Percentiles rank a stretch among this genome's conserved stretches.
phyloP scores from a whole-genome alignment of 306 rosid species.

The Delonix regia region DNA sequence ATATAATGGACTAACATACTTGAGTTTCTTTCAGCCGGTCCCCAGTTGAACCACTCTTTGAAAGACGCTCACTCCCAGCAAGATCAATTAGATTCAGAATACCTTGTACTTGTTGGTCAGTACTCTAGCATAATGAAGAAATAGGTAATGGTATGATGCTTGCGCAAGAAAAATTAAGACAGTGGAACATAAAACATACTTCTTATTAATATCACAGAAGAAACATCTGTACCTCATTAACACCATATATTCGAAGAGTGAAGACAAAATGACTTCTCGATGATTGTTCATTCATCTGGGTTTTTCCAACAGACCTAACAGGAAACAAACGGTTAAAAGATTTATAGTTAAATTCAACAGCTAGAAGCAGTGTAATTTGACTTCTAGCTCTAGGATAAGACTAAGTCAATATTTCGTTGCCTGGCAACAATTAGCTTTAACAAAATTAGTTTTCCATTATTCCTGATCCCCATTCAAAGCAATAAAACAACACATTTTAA shows the following conservation, averaged over 20 bases:
- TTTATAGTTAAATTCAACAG: constrained; percentile 19
- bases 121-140: constrained; percentile 61
- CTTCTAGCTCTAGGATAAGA: background rate
- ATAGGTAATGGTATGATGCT: constrained; percentile 8
- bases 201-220: constrained; percentile 21
- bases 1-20: constrained; percentile 48
- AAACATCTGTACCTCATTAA: constrained; percentile 76
- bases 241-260: constrained; percentile 90
- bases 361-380: background rate
- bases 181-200: background rate
- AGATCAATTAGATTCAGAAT: constrained; percentile 93
- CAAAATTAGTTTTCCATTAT: background rate
- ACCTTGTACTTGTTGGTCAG: constrained; percentile 98
- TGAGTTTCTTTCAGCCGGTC: constrained; percentile 96
- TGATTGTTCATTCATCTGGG: constrained; percentile 97
- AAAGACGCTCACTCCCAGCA: constrained; percentile 98
- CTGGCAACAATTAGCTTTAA: background rate
- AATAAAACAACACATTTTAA: background rate
- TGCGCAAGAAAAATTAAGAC: constrained; percentile 7
- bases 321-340: constrained; percentile 24
- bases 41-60: constrained; percentile 95
- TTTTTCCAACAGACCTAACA: constrained; percentile 89
- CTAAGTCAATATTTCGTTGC: background rate
- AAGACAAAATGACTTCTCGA: constrained; percentile 98
- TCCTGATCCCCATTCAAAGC: constrained; percentile 6